These are phyloP conservation scores for Paramecium biaurelia DNA, from an alignment of 73 alveolate genomes.

Conservation along the genomic window DNA sequence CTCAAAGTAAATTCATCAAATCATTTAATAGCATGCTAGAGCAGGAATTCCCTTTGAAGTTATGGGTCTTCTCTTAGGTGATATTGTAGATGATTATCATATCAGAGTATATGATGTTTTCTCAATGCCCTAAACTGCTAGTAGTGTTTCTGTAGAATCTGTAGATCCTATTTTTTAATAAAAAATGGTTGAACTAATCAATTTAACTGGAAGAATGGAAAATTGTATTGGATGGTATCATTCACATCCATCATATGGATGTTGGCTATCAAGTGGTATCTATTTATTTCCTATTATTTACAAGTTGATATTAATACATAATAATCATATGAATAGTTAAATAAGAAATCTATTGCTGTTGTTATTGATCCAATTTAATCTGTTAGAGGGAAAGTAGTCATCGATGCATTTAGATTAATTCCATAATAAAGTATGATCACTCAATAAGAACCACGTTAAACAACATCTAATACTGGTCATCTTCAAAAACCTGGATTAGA, in stretches of 20 bases:
- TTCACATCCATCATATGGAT: constrained; percentile 99
- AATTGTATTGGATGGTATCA: constrained; percentile 99
- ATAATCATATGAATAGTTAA: constrained; percentile 96
- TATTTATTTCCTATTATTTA: background rate
- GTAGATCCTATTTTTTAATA: constrained; percentile 99
- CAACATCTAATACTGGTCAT: constrained; percentile 99
- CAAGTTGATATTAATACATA: constrained; percentile 93
- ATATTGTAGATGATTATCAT: constrained; percentile 94
- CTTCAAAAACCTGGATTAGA: constrained; percentile 87
- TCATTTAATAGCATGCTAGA: constrained; percentile 69
- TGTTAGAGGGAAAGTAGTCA: constrained; percentile 99
- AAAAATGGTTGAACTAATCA: constrained; percentile 98
- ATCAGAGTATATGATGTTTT: constrained; percentile 99
- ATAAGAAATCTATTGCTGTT: constrained; percentile 99
- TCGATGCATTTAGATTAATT: constrained; percentile 98
- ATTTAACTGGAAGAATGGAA: constrained; percentile 98
- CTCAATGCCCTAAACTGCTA: constrained; percentile 99
- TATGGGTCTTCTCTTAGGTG: constrained; percentile 99
- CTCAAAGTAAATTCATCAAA: constrained; percentile 66
- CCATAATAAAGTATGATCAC: constrained; percentile 86
- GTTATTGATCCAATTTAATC: constrained; percentile 99
- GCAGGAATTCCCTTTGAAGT: constrained; percentile 99
- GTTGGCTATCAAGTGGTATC: constrained; percentile 95
- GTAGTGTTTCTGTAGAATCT: constrained; percentile 99
- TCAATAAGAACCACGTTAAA: constrained; percentile 97